Evolutionary conservation across 192 early-diverging fungal species (phyloP).

Genomic region (Coemansia sp.): DNA sequence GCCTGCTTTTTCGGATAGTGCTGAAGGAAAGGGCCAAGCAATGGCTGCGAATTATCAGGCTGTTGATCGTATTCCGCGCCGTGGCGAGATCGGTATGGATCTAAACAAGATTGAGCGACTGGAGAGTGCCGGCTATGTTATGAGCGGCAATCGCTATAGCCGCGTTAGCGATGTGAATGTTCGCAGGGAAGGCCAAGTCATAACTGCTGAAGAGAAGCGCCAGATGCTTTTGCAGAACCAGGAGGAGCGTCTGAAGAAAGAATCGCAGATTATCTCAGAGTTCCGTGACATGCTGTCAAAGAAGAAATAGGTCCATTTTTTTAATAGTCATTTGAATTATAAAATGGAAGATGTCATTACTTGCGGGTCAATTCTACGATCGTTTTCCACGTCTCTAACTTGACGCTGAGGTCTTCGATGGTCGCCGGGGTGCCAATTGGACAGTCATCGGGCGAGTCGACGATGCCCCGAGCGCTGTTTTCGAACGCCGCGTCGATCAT

Average conservation of each 20-base stretch:
- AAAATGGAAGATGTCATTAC: no score
- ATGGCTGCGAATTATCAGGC: conserved; percentile 87
- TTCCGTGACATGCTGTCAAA: conserved; percentile 82
- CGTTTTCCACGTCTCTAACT: conserved; percentile 49
- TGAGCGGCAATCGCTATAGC: conserved; percentile 92
- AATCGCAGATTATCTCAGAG: conserved; percentile 87
- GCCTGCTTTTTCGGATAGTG: conserved; percentile 9
- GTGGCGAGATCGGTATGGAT: conserved; percentile 94
- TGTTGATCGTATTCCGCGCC: conserved; percentile 93
- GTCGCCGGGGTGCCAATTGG: conserved; percentile 66
- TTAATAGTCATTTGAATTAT: no score
- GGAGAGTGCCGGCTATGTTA: conserved; percentile 90
- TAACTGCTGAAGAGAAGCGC: conserved; percentile 92
- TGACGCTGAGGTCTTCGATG: conserved; percentile 71
- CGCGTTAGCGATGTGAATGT: conserved; percentile 96
- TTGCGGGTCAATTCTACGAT: conserved; percentile 7
- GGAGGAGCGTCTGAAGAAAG: conserved; percentile 86
- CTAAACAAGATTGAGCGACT: conserved; percentile 79
- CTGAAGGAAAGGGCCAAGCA: conserved; percentile 85
- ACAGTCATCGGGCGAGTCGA: conserved; percentile 19
- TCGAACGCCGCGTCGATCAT: conserved; percentile 66
- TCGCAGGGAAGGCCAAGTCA: conserved; percentile 96
- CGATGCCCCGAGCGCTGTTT: conserved; percentile 9
- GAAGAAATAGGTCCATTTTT: no score
- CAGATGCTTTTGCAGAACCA: conserved; percentile 82